These are phyloP conservation scores for Pyrenula aspistea DNA, from an alignment of 495 filamentous ascomycete species.

Conservation along the genomic window DNA sequence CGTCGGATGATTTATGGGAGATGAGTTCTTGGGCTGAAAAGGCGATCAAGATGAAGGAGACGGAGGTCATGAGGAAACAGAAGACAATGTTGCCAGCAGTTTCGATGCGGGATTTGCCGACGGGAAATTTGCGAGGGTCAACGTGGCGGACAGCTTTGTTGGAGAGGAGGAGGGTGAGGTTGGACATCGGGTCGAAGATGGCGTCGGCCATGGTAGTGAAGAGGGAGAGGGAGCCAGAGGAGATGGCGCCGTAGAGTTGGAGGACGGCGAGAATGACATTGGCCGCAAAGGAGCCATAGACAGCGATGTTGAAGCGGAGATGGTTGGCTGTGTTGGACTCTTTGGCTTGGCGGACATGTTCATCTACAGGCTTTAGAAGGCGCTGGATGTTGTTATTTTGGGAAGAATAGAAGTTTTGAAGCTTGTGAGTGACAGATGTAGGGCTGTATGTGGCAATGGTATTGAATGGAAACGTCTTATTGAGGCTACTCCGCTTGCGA, in stretches of 20 bases:
- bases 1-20: conserved; percentile 18
- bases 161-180: conserved; percentile 76
- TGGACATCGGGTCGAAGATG: conserved; percentile 88
- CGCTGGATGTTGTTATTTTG: conserved; percentile 92
- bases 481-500: conserved; percentile 53
- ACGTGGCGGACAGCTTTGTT: conserved; percentile 82
- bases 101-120: conserved; percentile 88
- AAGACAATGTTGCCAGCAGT: conserved; percentile 95
- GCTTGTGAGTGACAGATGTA: conserved; percentile 43
- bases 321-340: conserved; percentile 71
- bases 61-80: conserved; percentile 90
- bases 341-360: conserved; percentile 70
- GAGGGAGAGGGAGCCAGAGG: conserved; percentile 79
- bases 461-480: conserved; percentile 16
- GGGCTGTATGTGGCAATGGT: conserved; percentile 20
- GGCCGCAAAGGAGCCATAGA: conserved; percentile 78
- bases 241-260: conserved; percentile 80
- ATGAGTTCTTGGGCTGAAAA: conserved; percentile 64
- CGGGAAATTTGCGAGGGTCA: conserved; percentile 81
- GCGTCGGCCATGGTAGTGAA: conserved; percentile 98
- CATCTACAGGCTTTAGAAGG: conserved; percentile 84
- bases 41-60: conserved; percentile 83
- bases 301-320: conserved; percentile 76
- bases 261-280: conserved; percentile 69
- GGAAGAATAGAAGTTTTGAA: conserved; percentile 76